These are phyloP conservation scores for Ophiosphaerella narmari DNA, from an alignment of 2,329 filamentous ascomycete species.

Conservation along the genomic window DNA sequence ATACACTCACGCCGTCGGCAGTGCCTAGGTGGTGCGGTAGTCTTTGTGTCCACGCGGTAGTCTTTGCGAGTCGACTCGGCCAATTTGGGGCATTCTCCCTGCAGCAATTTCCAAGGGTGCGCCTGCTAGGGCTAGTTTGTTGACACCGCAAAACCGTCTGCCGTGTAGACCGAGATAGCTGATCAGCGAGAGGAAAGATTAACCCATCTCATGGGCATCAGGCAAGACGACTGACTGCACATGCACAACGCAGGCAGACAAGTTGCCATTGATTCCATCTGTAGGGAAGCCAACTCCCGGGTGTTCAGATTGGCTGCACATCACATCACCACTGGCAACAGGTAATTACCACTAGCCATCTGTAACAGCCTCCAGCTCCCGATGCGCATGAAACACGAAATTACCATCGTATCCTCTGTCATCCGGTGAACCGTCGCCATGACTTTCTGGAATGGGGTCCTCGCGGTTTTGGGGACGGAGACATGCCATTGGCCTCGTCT, in stretches of 20 bases:
- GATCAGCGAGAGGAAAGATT: too few relatives aligned
- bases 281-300: too few relatives aligned
- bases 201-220: too few relatives aligned
- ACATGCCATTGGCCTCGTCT: not conserved
- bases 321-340: too few relatives aligned
- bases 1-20: constrained; percentile 6
- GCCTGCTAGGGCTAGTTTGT: constrained; percentile 21
- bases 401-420: not conserved
- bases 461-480: constrained; percentile 3
- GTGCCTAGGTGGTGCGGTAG: not conserved
- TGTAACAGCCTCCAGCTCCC: too few relatives aligned
- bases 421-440: not conserved
- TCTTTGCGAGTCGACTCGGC: constrained; percentile 21
- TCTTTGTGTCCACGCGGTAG: constrained; percentile 22
- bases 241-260: too few relatives aligned
- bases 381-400: constrained; percentile 3
- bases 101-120: constrained; percentile 16
- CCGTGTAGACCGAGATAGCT: too few relatives aligned
- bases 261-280: too few relatives aligned
- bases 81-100: constrained; percentile 11
- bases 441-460: not conserved
- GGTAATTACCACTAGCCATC: too few relatives aligned
- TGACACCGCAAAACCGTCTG: too few relatives aligned
- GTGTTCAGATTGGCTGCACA: too few relatives aligned
- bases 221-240: too few relatives aligned